Evolutionary conservation across 1,284 basidiomycete species (phyloP).

Genomic region (Ustilago trichophora): DNA sequence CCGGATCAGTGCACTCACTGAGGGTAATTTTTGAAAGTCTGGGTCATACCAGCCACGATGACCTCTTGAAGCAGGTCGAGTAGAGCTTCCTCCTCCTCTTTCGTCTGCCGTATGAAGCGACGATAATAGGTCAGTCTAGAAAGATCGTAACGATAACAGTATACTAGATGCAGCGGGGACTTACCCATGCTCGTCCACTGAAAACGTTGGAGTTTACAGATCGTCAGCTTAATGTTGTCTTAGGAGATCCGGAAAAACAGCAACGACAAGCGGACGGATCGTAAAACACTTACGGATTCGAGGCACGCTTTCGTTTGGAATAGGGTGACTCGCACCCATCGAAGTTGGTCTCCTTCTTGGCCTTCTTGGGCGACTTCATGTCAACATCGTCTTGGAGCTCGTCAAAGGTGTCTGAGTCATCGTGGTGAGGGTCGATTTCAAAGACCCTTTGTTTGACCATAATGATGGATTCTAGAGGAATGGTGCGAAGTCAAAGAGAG

Average conservation of each 20-base stretch:
- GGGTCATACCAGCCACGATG: background rate
- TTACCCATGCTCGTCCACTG: slow-evolving; percentile 4
- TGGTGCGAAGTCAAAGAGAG: too few species aligned
- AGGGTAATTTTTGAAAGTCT: slow-evolving; percentile 11
- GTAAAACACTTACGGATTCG: background rate
- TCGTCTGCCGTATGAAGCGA: slow-evolving; percentile 3
- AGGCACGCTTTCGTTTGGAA: slow-evolving; percentile 4
- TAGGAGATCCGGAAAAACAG: too few species aligned
- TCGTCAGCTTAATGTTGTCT: too few species aligned
- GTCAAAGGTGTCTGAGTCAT: slow-evolving; percentile 7
- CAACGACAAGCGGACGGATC: too few species aligned
- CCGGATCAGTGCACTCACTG: background rate
- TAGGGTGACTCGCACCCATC: background rate
- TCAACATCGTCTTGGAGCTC: slow-evolving; percentile 6
- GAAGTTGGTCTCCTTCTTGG: slow-evolving; percentile 11
- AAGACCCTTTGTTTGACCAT: too few species aligned
- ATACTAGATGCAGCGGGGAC: background rate
- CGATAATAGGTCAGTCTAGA: background rate
- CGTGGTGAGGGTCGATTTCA: too few species aligned
- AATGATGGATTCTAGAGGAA: too few species aligned
- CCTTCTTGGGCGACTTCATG: slow-evolving; percentile 11
- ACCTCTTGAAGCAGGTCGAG: slow-evolving; percentile 1
- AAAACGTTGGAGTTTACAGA: too few species aligned
- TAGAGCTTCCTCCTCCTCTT: slow-evolving; percentile 14
- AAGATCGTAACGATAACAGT: background rate